Conservation (phyloP, 1,139 yeast genomes). For the Candida glucosophila region DNA sequence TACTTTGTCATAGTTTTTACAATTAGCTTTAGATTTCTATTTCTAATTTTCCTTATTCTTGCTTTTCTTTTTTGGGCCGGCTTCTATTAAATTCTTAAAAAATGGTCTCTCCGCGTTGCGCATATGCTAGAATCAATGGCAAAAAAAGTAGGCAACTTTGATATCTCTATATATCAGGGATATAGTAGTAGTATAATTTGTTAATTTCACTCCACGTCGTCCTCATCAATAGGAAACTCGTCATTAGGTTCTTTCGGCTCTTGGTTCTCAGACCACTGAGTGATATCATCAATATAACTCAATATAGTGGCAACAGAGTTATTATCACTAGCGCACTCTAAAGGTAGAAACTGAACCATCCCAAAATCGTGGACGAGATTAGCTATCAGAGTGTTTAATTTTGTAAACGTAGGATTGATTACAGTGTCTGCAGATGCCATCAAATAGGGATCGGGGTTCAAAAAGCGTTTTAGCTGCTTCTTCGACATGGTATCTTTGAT, state of each 20-base stretch:
- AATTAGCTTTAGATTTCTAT: too few species aligned
- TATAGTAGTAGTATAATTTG: too few species aligned
- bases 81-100: too few species aligned
- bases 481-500: constrained; percentile 67
- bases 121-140: too few species aligned
- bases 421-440: constrained; percentile 28
- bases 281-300: constrained; percentile 90
- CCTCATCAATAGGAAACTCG: constrained; percentile 36
- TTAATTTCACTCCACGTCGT: too few species aligned
- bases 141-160: too few species aligned
- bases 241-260: constrained; percentile 96
- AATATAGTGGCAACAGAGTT: constrained; percentile 71
- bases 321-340: constrained; percentile 66
- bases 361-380: constrained; percentile 93
- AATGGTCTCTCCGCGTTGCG: too few species aligned
- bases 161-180: too few species aligned
- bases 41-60: too few species aligned
- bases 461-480: constrained; percentile 70
- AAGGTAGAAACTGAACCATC: constrained; percentile 93
- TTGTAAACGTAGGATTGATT: constrained; percentile 66
- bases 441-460: constrained; percentile 87
- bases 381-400: constrained; percentile 75
- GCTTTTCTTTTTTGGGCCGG: too few species aligned
- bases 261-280: constrained; percentile 95
- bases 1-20: too few species aligned